A percentile compares a stretch with the other conserved stretches of the same genome.
Conservation (phyloP, 1,284 basidiomycete species). For the Heterobasidion occidentale region DNA sequence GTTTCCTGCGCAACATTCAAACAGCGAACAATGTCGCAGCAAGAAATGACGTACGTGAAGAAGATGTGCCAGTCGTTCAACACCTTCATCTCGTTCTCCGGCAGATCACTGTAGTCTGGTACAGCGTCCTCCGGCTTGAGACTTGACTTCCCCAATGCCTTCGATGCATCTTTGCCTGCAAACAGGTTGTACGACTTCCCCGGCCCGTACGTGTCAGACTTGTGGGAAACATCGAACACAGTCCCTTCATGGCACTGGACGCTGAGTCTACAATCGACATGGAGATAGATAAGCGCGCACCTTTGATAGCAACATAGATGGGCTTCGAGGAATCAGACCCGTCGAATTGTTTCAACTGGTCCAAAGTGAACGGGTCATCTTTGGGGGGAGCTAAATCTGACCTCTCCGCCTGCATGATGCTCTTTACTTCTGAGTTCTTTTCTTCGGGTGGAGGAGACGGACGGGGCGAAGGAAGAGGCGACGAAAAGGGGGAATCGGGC, state of each 20-base stretch:
- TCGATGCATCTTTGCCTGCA: slow-evolving; percentile 87
- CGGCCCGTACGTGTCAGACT: slow-evolving; percentile 75
- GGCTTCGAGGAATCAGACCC: slow-evolving; percentile 58
- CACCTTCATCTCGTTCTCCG: slow-evolving; percentile 73
- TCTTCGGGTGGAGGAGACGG: background rate
- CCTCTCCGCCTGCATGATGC: slow-evolving; percentile 62
- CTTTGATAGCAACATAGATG: slow-evolving; percentile 88
- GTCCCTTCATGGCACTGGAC: slow-evolving; percentile 38
- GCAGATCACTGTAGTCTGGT: slow-evolving; percentile 77
- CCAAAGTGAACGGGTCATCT: slow-evolving; percentile 66
- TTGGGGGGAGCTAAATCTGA: slow-evolving; percentile 67
- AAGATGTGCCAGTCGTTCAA: slow-evolving; percentile 89
- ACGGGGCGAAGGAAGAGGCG: background rate
- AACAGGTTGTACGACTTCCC: slow-evolving; percentile 68
- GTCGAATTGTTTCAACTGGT: slow-evolving; percentile 63
- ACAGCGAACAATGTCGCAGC: background rate
- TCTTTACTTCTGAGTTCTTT: slow-evolving; percentile 29
- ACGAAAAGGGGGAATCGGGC: background rate
- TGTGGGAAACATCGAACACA: slow-evolving; percentile 79
- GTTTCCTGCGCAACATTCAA: slow-evolving; percentile 34
- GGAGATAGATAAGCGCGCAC: slow-evolving; percentile 23
- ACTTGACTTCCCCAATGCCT: slow-evolving; percentile 79
- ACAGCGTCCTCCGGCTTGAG: slow-evolving; percentile 85
- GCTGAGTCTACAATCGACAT: too few relatives aligned
- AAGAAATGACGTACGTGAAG: slow-evolving; percentile 45